Conservation (phyloP, 192 early-diverging fungal genomes). For the Coemansia sp. region DNA sequence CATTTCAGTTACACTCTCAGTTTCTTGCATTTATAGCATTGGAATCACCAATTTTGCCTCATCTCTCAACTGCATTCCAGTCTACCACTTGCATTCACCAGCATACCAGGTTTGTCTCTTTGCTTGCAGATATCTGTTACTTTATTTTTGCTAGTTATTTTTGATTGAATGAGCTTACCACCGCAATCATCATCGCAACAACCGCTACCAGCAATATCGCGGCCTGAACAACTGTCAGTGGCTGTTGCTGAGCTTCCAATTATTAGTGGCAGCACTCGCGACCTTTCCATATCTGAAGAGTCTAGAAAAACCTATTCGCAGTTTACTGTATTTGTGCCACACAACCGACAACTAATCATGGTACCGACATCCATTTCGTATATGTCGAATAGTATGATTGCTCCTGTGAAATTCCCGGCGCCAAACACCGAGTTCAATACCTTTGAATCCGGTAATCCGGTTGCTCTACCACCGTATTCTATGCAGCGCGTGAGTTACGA, state of each 20-base stretch:
- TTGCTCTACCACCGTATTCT: background rate
- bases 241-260: background rate
- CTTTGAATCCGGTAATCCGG: slow-evolving; percentile 1
- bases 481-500: background rate
- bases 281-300: background rate
- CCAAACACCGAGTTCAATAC: background rate
- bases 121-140: background rate
- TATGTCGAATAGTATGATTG: slow-evolving; percentile 13
- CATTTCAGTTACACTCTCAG: background rate
- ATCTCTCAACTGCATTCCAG: background rate
- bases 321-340: slow-evolving; percentile 23
- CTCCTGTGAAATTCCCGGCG: slow-evolving; percentile 6
- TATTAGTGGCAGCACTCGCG: background rate
- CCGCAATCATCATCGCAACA: background rate
- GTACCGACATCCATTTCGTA: slow-evolving; percentile 20
- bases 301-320: slow-evolving; percentile 7
- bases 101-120: background rate
- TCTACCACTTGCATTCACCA: background rate
- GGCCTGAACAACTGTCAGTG: background rate
- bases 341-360: slow-evolving; percentile 28
- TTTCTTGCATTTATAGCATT: no score
- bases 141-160: no score
- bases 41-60: background rate
- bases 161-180: background rate
- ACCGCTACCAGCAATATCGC: background rate